phyloP scores from a whole-genome alignment of 2,329 filamentous ascomycete species.

The Epichloe sylvatica region DNA sequence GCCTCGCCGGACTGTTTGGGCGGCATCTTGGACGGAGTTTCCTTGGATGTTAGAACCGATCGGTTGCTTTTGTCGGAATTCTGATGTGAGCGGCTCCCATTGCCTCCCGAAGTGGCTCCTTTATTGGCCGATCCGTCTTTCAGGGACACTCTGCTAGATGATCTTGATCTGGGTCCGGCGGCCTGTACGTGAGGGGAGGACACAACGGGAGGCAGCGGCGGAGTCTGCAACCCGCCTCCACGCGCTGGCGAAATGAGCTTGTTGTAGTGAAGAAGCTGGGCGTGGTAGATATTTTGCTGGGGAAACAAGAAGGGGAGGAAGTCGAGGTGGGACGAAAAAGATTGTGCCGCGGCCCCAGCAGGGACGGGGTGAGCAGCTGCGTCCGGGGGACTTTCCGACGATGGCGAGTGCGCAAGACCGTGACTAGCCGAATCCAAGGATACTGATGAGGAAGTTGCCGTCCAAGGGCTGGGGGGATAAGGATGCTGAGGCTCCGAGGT shows the following conservation, averaged over 20 bases:
- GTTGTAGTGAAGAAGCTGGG: slow-evolving; percentile 51
- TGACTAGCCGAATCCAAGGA: slow-evolving; percentile 13
- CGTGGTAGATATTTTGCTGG: slow-evolving; percentile 46
- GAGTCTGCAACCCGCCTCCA: slow-evolving; percentile 41
- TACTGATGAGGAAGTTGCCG: slow-evolving; percentile 15
- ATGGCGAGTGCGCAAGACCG: slow-evolving; percentile 13
- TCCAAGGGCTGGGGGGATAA: slow-evolving; percentile 22
- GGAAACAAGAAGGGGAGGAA: slow-evolving; percentile 44
- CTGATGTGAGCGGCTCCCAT: slow-evolving; percentile 50
- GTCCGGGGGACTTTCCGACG: slow-evolving; percentile 20
- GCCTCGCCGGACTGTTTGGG: slow-evolving; percentile 25
- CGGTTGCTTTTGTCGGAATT: slow-evolving; percentile 48
- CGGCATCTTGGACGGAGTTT: slow-evolving; percentile 36
- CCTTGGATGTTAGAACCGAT: slow-evolving; percentile 47
- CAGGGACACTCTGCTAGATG: slow-evolving; percentile 45
- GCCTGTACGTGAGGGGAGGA: slow-evolving; percentile 43
- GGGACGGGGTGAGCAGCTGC: slow-evolving; percentile 10
- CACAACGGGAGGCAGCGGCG: slow-evolving; percentile 40
- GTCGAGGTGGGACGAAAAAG: slow-evolving; percentile 33
- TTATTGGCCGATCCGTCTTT: slow-evolving; percentile 35
- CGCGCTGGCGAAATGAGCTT: slow-evolving; percentile 46
- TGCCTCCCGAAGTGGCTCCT: slow-evolving; percentile 38
- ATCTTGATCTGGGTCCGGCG: slow-evolving; percentile 41
- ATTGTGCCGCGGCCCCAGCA: slow-evolving; percentile 15
- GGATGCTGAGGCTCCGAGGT: slow-evolving; percentile 25